phyloP scores from a whole-genome alignment of 2,329 filamentous ascomycete species.

The Colletotrichum kahawae region DNA sequence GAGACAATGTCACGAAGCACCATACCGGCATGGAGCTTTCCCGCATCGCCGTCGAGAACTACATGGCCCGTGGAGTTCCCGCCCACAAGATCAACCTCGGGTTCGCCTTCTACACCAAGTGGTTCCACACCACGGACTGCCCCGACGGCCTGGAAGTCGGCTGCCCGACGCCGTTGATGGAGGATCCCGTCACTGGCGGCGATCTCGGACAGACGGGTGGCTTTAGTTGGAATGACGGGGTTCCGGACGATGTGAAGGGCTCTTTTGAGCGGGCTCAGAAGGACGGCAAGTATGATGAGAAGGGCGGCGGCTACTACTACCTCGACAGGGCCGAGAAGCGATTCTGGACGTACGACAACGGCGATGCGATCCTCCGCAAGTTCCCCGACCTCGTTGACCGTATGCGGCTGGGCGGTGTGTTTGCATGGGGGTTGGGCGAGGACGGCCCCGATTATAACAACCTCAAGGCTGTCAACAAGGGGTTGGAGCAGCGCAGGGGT shows the following conservation, averaged over 20 bases:
- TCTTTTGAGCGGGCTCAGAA: conserved; percentile 64
- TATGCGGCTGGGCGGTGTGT: conserved; percentile 69
- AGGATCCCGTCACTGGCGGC: conserved; percentile 61
- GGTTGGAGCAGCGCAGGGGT: conserved; percentile 20
- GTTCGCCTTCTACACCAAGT: conserved; percentile 72
- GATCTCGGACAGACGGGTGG: conserved; percentile 63
- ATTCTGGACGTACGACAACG: conserved; percentile 80
- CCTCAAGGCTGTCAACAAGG: conserved; percentile 37
- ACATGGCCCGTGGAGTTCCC: conserved; percentile 59
- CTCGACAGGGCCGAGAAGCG: conserved; percentile 63
- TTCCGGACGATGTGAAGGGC: conserved; percentile 54
- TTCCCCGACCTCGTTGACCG: conserved; percentile 62
- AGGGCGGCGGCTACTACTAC: conserved; percentile 70
- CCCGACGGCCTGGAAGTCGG: conserved; percentile 50
- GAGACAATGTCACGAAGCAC: conserved; percentile 67
- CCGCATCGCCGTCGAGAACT: conserved; percentile 59
- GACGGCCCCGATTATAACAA: conserved; percentile 56
- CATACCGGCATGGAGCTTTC: conserved; percentile 67
- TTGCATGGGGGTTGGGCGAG: conserved; percentile 78
- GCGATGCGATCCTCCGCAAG: conserved; percentile 64
- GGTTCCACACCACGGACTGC: conserved; percentile 56
- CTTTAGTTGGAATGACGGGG: conserved; percentile 64
- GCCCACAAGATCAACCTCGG: conserved; percentile 63
- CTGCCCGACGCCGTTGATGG: conserved; percentile 60
- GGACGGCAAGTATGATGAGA: conserved; percentile 60